Evolutionary conservation across 2,329 filamentous ascomycete genomes (phyloP), one percentile per base, ranked within the genome.

Genomic region (Endothia cerciana): DNA sequence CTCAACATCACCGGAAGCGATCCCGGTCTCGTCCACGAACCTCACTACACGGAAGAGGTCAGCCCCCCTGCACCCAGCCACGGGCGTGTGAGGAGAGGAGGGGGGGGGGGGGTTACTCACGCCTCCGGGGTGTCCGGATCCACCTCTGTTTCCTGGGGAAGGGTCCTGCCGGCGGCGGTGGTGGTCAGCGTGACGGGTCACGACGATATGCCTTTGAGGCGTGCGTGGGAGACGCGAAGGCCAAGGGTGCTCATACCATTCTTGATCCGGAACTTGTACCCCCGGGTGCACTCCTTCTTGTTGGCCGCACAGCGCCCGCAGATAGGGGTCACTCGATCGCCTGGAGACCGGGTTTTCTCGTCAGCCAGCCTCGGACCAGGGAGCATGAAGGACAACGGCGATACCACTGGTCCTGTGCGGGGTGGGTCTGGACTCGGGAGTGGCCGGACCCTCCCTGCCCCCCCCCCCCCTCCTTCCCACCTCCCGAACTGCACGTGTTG

Each of bases 241-340:
- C 36, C n/a, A n/a, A 28, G 56, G 45, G 33, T 22, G 33, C 33
- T 36, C 67, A 30, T 60, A 74, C 73, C 69, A 28, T 68, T 70
- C 19, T 71, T 72, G 19, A 74, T 69, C 10, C 75, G 75, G 38
- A 78, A 76, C 68, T 76, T 77, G 68, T 76, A 74, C 33, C 72
- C 74, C 53, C 73, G 70, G 8, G 59, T 70, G 70, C 77, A 78
- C 11, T 70, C 60, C 6, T 70, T 71, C 30, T 71, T 69, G 41
- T 69, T 69, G 60, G 68, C 69, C 13, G 68, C 64, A 63, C 77
- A 78, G 38, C 75, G 73, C 28, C 76, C 74, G 65, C 77, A 78
- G 4, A 70, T 67, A 25, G 75, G 76, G 38, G 72, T 74, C 1
- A 71, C 73, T 53, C 80, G 77, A 64, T 82, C 80, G 71, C 80